Evolutionary conservation across 2,329 filamentous ascomycete species (phyloP).

Genomic region (Fusarium coicis): DNA sequence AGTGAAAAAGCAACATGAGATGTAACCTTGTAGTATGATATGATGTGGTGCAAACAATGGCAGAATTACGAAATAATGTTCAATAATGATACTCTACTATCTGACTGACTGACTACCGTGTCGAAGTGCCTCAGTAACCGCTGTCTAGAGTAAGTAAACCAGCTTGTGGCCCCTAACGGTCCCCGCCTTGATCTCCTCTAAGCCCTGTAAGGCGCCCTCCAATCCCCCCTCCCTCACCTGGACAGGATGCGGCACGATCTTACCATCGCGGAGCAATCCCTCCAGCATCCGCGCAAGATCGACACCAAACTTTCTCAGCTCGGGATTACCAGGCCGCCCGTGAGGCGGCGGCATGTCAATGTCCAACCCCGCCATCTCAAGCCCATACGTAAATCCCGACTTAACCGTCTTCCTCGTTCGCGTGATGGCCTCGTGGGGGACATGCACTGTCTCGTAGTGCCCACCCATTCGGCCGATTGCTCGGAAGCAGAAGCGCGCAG

Average conservation of each 20-base stretch:
- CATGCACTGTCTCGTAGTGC: slow-evolving; percentile 8
- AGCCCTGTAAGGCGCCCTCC: neutral
- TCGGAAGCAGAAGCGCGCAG: neutral
- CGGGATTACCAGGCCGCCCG: neutral
- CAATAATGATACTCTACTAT: neutral
- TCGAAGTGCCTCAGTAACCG: too few relatives aligned
- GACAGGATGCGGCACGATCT: slow-evolving; percentile 1
- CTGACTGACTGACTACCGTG: neutral
- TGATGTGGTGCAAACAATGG: neutral
- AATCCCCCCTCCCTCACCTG: slow-evolving; percentile 1
- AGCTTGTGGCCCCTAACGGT: neutral
- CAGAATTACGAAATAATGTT: neutral
- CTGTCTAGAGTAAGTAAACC: neutral
- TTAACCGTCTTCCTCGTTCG: slow-evolving; percentile 4
- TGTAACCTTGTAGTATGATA: neutral
- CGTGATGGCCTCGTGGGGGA: slow-evolving; percentile 4
- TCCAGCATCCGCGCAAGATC: slow-evolving; percentile 3
- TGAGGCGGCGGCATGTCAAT: slow-evolving; percentile 8
- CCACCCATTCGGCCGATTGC: slow-evolving; percentile 9
- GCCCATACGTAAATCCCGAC: slow-evolving; percentile 7
- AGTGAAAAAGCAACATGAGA: neutral
- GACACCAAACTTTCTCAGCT: slow-evolving; percentile 6
- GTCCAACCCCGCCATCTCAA: slow-evolving; percentile 1
- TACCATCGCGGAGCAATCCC: slow-evolving; percentile 1
- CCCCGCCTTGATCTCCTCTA: slow-evolving; percentile 11